Percentiles rank a stretch among this genome's conserved stretches.
Evolutionary conservation across 2,329 filamentous ascomycete species (phyloP).

Genomic region (Ceratocystis colombiana): DNA sequence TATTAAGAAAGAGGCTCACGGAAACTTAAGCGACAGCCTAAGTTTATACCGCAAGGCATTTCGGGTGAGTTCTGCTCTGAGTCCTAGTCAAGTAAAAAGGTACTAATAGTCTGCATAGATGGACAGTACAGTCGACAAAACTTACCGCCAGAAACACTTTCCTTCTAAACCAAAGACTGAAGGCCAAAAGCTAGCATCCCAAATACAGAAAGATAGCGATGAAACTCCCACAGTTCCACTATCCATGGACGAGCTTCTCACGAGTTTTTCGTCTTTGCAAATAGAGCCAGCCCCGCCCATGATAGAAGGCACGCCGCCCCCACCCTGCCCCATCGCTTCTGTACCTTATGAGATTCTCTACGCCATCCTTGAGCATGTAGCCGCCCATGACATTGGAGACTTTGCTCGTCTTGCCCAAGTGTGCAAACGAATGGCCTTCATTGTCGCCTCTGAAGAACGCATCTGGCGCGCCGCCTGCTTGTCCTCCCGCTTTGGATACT

Average conservation of each 20-base stretch:
- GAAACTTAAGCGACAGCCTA: constrained; percentile 80
- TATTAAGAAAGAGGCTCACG: constrained; percentile 75
- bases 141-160: constrained; percentile 87
- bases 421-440: constrained; percentile 77
- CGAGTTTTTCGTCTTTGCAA: constrained; percentile 58
- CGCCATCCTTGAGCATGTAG: constrained; percentile 65
- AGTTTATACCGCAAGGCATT: constrained; percentile 84
- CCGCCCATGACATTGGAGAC: constrained; percentile 62
- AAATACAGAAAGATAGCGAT: constrained; percentile 25
- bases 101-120: constrained; percentile 44
- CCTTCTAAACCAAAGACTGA: constrained; percentile 42
- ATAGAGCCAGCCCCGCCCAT: constrained; percentile 59
- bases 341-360: constrained; percentile 77
- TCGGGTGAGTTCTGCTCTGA: constrained; percentile 44
- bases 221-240: constrained; percentile 31
- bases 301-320: constrained; percentile 60
- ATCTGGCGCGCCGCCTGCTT: constrained; percentile 75
- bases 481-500: constrained; percentile 64
- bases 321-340: constrained; percentile 66
- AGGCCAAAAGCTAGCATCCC: constrained; percentile 16
- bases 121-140: constrained; percentile 71
- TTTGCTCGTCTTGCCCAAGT: constrained; percentile 68
- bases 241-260: constrained; percentile 58
- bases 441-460: constrained; percentile 71
- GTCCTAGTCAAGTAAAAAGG: background rate